Base-by-base conservation (phyloP, 306 rosid genomes). In the Pyrus pyrifolia region DNA sequence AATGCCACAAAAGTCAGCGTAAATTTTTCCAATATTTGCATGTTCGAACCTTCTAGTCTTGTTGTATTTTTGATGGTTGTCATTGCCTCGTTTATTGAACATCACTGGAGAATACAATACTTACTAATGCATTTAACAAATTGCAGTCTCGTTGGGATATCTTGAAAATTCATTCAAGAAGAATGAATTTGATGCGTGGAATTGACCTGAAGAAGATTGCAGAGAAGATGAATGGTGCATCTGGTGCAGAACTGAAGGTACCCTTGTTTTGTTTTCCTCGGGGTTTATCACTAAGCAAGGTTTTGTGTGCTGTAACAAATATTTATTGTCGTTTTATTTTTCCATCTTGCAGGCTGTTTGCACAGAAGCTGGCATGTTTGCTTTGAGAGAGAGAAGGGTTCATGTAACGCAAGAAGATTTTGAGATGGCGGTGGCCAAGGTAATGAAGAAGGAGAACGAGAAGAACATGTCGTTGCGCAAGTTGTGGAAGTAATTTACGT, bases 341-440 rank as follows among this genome's bases (percentile, higher is more conserved):
- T 57, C 29, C 4, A 49, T 9, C 62, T 4, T 45, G 68, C 88
- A 95, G 99, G 99, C 99, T n/a, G 99, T 96, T 15, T 93, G 99
- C 88, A 96, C 99, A 46, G 99, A 96, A 86, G 98, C 99, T 8
- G 99, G 99, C 27, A 96, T 96, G 99, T 96, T 96, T 84, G 98
- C 99, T 46, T 75, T 96, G 85, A 91, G 99, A 79, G 98, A 91
- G 87, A 86, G 99, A 79, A 89, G 99, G 74, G 97, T 96, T 44
- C 99, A 93, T 22, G 99, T 96, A 51, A 91, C 98, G 3, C 96
- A 96, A 77, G 99, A 96, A 80, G 99, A 96, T 80, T 96, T 96
- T 63, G 99, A 96, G 89, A 96, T 96, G 97, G 99, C 97, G 4
- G 99, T 96, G 70, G 99, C 98, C 45, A 96, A 96, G 93, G 99